Percentiles rank a stretch among this genome's conserved stretches.
Conservation (phyloP, 352 stramenopile genomes). For the Globisporangium polare region DNA sequence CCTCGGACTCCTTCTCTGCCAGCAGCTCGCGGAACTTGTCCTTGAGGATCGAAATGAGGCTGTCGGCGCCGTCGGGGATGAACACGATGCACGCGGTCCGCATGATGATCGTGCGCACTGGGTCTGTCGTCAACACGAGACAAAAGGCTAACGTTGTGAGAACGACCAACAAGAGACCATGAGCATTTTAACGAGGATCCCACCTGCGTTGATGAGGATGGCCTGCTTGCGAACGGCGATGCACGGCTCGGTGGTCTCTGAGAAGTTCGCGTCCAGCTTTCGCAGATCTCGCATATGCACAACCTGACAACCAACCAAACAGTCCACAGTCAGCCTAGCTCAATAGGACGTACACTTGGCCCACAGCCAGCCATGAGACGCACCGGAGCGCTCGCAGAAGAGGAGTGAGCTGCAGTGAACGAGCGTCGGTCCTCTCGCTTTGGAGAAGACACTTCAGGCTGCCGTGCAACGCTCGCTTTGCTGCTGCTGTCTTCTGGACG, state of each 20-base stretch:
- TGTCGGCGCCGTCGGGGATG: constrained; percentile 41
- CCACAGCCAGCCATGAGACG: not conserved
- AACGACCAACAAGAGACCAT: too few relatives aligned
- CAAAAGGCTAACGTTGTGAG: too few relatives aligned
- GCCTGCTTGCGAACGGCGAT: constrained; percentile 42
- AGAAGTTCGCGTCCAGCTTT: constrained; percentile 65
- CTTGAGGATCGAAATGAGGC: constrained; percentile 34
- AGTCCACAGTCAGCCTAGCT: not conserved
- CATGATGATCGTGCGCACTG: constrained; percentile 40
- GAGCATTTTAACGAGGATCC: too few relatives aligned
- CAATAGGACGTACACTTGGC: too few relatives aligned
- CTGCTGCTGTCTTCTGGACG: not conserved
- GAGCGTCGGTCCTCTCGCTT: not conserved
- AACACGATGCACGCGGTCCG: constrained; percentile 38
- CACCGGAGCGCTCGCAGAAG: not conserved
- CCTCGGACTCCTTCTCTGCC: constrained; percentile 12
- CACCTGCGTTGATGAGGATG: too few relatives aligned
- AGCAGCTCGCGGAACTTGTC: constrained; percentile 32
- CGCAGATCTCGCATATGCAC: constrained; percentile 65
- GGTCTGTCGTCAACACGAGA: constrained; percentile 20
- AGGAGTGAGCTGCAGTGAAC: not conserved
- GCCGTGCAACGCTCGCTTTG: not conserved
- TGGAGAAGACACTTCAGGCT: not conserved
- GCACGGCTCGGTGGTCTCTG: constrained; percentile 43
- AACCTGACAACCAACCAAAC: constrained; percentile 16